Percentiles rank a stretch among this genome's conserved stretches.
Conservation (phyloP, 179 eudicot species). For the Silene coronaria region DNA sequence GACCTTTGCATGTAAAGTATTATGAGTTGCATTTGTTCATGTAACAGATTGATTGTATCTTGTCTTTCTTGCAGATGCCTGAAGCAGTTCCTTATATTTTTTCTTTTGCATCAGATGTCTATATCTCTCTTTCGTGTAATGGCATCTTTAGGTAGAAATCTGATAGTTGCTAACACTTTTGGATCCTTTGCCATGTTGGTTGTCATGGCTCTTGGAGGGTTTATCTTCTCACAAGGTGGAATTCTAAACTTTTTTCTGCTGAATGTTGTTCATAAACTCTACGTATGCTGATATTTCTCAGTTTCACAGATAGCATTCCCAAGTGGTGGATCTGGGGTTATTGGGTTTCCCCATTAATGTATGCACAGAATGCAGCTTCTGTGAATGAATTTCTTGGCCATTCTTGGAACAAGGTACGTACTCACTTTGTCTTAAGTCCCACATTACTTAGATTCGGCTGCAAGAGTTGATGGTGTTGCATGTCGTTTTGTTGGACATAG, state of each 20-base stretch:
- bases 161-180: conserved; percentile 78
- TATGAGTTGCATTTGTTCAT: background rate
- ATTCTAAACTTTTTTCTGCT: conserved; percentile 2
- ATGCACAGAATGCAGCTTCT: conserved; percentile 95
- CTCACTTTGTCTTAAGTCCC: conserved; percentile 6
- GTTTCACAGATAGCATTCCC: conserved; percentile 65
- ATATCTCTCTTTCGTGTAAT: conserved; percentile 64
- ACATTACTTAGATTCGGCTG: background rate
- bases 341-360: conserved; percentile 97
- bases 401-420: conserved; percentile 74
- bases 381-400: conserved; percentile 82
- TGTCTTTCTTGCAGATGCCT: conserved; percentile 42
- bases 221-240: conserved; percentile 63
- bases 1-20: background rate
- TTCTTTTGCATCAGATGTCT: conserved; percentile 78
- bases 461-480: background rate
- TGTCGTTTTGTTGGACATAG: background rate
- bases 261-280: conserved; percentile 1
- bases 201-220: conserved; percentile 87
- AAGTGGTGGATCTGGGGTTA: conserved; percentile 95
- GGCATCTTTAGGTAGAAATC: conserved; percentile 70
- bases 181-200: conserved; percentile 77
- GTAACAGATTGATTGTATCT: background rate
- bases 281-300: conserved; percentile 7
- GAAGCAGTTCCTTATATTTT: conserved; percentile 54